A percentile compares a stretch with the other conserved stretches of the same genome.
Conservation (phyloP, 148 eudicot species). For the Chenopodium quinoa region DNA sequence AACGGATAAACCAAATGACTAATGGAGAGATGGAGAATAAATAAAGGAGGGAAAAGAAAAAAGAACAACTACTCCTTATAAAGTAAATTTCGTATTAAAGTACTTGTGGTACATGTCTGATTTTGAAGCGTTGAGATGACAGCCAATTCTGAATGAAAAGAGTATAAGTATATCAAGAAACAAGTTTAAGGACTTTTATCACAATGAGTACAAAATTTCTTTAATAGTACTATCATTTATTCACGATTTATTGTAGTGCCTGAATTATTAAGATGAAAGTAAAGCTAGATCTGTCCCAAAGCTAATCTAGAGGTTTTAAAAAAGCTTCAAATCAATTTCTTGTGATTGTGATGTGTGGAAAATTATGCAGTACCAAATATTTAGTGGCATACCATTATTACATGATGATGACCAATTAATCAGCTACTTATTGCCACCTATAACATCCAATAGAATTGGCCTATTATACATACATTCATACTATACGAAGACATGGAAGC, state of each 20-base stretch:
- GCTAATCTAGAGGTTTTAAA: conserved; percentile 1
- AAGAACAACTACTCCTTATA: no score
- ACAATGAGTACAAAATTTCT: background rate
- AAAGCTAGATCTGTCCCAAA: background rate
- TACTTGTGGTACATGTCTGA: no score
- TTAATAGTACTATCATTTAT: background rate
- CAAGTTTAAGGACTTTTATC: background rate
- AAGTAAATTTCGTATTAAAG: no score
- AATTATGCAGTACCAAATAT: conserved; percentile 4
- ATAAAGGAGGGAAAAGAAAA: no score
- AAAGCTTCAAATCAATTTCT: conserved; percentile 5
- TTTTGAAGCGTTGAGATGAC: no score
- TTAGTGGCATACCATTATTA: conserved; percentile 29
- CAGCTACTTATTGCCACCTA: conserved; percentile 21
- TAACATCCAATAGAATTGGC: conserved; percentile 4
- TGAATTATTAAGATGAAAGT: background rate
- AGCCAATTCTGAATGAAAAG: no score
- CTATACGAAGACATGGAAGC: conserved; percentile 3
- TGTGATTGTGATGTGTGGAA: conserved; percentile 5
- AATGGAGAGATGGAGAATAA: no score
- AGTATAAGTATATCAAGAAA: no score
- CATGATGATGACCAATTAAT: conserved; percentile 20
- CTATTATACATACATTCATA: background rate
- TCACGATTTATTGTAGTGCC: no score
- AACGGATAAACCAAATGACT: no score